Percentiles rank a stretch among this genome's conserved stretches.
Evolutionary conservation across 805 yeast genomes (phyloP).

Genomic region (Nakazawaea wickerhamii): DNA sequence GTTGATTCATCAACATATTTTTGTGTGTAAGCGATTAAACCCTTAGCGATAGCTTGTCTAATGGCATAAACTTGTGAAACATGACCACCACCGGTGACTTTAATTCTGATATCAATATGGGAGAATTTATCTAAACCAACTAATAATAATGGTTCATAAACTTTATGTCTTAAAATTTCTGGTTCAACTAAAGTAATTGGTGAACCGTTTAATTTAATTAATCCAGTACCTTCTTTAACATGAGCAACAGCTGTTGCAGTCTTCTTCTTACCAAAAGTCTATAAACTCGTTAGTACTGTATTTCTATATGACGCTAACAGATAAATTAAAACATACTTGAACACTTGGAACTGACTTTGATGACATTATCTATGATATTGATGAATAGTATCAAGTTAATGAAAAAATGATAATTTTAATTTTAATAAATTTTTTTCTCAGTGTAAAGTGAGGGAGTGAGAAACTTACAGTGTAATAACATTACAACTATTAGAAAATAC

Average conservation of each 20-base stretch:
- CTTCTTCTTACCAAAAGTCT: conserved; percentile 99
- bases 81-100: conserved; percentile 99
- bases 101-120: conserved; percentile 96
- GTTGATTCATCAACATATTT: conserved; percentile 99
- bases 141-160: conserved; percentile 97
- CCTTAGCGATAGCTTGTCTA: conserved; percentile 99
- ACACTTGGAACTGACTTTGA: conserved; percentile 58
- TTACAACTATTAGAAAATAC: too few relatives aligned
- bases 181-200: conserved; percentile 99
- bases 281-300: conserved; percentile 16
- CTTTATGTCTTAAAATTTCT: conserved; percentile 98
- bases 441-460: too few relatives aligned
- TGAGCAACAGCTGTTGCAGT: conserved; percentile 99
- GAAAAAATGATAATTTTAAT: too few relatives aligned
- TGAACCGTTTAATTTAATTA: conserved; percentile 97
- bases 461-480: too few relatives aligned
- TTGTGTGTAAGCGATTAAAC: conserved; percentile 99
- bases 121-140: conserved; percentile 99
- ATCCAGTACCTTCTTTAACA: conserved; percentile 99
- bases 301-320: not conserved
- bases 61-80: conserved; percentile 99
- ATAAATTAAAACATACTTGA: conserved; percentile 56
- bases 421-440: conserved; percentile 5
- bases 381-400: not conserved
- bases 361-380: conserved; percentile 6